Conservation (phyloP, 2,329 filamentous ascomycete genomes). For the Aureobasidium sp. region DNA sequence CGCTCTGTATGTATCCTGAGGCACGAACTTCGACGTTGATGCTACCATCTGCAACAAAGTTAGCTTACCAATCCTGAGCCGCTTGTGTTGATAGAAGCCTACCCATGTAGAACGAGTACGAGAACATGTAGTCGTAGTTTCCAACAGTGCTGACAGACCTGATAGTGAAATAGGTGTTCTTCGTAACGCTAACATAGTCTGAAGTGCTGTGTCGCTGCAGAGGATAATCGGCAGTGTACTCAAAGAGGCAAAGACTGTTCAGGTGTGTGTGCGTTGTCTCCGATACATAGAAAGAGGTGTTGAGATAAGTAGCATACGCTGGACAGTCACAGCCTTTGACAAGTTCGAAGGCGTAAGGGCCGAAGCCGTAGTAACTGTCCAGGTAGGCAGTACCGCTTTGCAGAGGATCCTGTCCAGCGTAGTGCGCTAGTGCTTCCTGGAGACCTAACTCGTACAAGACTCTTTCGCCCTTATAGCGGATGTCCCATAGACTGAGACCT, state of each 20-base stretch:
- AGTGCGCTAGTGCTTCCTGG: slow-evolving; percentile 50
- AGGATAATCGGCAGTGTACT: slow-evolving; percentile 43
- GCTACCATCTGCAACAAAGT: slow-evolving; percentile 35
- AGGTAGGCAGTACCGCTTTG: slow-evolving; percentile 34
- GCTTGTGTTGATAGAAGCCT: background rate
- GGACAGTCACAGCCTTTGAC: slow-evolving; percentile 49
- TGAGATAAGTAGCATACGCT: slow-evolving; percentile 44
- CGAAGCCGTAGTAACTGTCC: slow-evolving; percentile 45
- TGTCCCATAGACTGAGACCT: slow-evolving; percentile 46
- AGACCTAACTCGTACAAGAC: slow-evolving; percentile 51
- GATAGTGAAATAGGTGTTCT: slow-evolving; percentile 40
- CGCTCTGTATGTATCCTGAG: slow-evolving; percentile 48
- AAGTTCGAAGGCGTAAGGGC: slow-evolving; percentile 40
- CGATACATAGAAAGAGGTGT: slow-evolving; percentile 40
- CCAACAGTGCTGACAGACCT: slow-evolving; percentile 45
- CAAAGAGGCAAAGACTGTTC: slow-evolving; percentile 50
- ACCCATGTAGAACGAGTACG: slow-evolving; percentile 42
- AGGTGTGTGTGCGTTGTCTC: slow-evolving; percentile 41
- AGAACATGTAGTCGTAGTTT: slow-evolving; percentile 48
- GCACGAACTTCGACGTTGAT: slow-evolving; percentile 46
- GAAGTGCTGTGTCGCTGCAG: slow-evolving; percentile 43
- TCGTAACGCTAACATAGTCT: slow-evolving; percentile 38
- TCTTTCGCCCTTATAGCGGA: slow-evolving; percentile 49
- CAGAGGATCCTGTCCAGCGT: slow-evolving; percentile 41
- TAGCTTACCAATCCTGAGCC: background rate